Base-by-base conservation (phyloP, 2,329 filamentous ascomycete genomes). In the Fusarium sp. region DNA sequence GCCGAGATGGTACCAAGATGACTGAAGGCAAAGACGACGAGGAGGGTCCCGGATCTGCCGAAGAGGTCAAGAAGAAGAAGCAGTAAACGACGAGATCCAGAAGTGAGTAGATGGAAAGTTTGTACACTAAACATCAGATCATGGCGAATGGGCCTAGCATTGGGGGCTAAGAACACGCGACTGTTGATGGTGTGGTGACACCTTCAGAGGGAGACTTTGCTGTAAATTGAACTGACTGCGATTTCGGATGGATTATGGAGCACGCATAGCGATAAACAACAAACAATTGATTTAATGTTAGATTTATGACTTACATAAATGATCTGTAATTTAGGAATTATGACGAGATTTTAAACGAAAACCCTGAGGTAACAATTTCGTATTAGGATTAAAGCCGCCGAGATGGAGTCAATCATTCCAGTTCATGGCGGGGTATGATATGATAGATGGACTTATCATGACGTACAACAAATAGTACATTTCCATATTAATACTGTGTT, bases 11-110 rank as follows among this genome's bases (percentile, higher is more conserved):
- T 27, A 75, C 76, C 15, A 79, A 82, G n/a, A 77, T 80, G 4
- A 81, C 83, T 0, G 82, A 81, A 12, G 79, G 81, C 12, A 81
- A 83, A n/a, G 78, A 82, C 10, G 78, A 82, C 0, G 77, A 81
- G 11, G 76, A 80, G 13, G 72, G 80, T 7, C 39, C 56, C 22
- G 58, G 52, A 29, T 50, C 65, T 46, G 72, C 46, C 8, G 39
- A 78, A 10, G 65, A 78, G n/a, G 75, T 75, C 50, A 67, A 77
- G 20, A 76, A 78, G 65, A 71, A 77, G 55, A 66, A 74, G 29
- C 66, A 76, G 47, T 65, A 46, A 52, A 42, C 20, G 52, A 58
- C 53, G 44, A 58, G 59, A 52, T 35, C 42, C 25, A 25, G 29
- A 60, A 46, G 42, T 20, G 56, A 27, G 38, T 18, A 33, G 41